Conservation (phyloP, 192 early-diverging fungal genomes). For the Phycomyces blakesleeanus region DNA sequence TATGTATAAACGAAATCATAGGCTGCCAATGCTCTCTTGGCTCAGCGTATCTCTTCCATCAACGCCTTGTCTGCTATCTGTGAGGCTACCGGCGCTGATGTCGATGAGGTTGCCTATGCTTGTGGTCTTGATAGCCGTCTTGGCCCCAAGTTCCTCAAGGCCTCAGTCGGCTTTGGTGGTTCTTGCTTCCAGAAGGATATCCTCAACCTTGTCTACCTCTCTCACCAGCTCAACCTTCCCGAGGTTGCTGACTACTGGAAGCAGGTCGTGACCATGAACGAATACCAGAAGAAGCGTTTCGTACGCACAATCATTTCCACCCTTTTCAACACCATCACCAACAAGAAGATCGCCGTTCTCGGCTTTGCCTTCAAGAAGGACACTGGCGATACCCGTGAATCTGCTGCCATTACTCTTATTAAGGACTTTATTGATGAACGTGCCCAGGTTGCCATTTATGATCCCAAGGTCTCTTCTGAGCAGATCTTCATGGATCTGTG, state of each 20-base stretch:
- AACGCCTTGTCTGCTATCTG: slow-evolving; percentile 89
- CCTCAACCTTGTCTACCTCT: slow-evolving; percentile 86
- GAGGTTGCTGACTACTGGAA: slow-evolving; percentile 95
- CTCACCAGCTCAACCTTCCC: slow-evolving; percentile 74
- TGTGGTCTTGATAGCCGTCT: slow-evolving; percentile 85
- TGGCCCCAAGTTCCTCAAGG: slow-evolving; percentile 85
- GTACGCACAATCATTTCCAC: slow-evolving; percentile 62
- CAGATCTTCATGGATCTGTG: slow-evolving; percentile 70
- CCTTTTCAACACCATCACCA: slow-evolving; percentile 76
- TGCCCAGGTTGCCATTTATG: slow-evolving; percentile 76
- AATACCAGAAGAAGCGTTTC: slow-evolving; percentile 87
- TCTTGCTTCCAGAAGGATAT: slow-evolving; percentile 97
- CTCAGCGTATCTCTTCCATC: slow-evolving; percentile 92
- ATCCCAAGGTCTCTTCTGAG: slow-evolving; percentile 76
- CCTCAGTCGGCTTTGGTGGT: slow-evolving; percentile 91
- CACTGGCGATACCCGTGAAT: slow-evolving; percentile 90
- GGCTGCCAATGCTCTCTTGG: slow-evolving; percentile 91
- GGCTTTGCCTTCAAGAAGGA: slow-evolving; percentile 96
- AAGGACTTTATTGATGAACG: slow-evolving; percentile 74
- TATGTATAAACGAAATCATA: slow-evolving; percentile 9
- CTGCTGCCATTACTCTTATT: slow-evolving; percentile 82
- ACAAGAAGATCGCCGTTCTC: slow-evolving; percentile 74
- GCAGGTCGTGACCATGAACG: slow-evolving; percentile 86
- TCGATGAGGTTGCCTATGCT: slow-evolving; percentile 86
- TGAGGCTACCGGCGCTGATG: slow-evolving; percentile 87